Conservation (phyloP, 2,329 filamentous ascomycete species). For the Colletotrichum gloeosporioides region DNA sequence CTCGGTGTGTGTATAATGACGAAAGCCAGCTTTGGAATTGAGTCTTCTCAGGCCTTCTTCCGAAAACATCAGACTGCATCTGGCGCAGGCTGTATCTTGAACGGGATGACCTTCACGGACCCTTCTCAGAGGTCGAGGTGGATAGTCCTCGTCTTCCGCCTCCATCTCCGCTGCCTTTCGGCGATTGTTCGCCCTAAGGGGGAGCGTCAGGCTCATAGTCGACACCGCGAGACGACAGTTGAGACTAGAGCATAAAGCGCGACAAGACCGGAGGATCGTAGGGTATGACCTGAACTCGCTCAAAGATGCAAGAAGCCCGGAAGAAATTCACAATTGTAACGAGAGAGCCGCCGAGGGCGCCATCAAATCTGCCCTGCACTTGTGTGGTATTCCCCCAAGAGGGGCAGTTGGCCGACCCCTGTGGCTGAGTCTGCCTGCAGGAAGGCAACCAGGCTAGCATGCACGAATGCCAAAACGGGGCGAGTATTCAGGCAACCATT, state of each 20-base stretch:
- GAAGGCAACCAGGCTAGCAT: slow-evolving; percentile 2
- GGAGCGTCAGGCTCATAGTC: neutral
- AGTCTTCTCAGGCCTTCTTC: neutral
- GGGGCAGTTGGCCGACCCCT: too few species aligned
- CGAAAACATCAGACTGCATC: neutral
- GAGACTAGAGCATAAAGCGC: neutral
- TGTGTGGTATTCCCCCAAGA: neutral
- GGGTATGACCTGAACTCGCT: too few species aligned
- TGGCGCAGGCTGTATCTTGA: neutral
- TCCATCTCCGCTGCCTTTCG: neutral
- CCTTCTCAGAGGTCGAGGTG: neutral
- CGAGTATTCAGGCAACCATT: neutral
- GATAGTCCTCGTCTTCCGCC: neutral
- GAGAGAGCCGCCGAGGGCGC: neutral
- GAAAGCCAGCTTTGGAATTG: neutral
- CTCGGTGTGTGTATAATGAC: neutral
- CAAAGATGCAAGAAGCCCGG: too few species aligned
- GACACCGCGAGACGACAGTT: neutral
- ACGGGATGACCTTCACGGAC: neutral
- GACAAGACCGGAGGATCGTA: too few species aligned
- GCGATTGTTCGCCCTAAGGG: neutral
- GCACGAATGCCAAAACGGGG: neutral
- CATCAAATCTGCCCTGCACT: neutral
- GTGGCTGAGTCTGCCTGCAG: neutral
- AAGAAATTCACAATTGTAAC: fast-evolving